Evolutionary conservation across 2,329 filamentous ascomycete species (phyloP), one percentile per base, ranked within the genome.

Genomic region (Penicillium sp.): DNA sequence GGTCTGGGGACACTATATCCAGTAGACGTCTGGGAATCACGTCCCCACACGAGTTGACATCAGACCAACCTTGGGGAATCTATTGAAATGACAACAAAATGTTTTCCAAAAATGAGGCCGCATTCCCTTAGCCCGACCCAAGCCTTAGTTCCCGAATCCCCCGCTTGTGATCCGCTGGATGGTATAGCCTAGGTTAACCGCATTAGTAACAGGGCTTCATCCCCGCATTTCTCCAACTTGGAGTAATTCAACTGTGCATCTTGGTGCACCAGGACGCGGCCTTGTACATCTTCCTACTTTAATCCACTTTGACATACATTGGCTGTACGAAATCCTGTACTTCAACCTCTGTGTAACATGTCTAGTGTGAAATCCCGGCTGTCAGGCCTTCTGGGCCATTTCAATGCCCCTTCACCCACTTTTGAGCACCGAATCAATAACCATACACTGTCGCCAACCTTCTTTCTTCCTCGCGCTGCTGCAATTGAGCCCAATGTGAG

Each of bases 391-490:
- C 64, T 70, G 21, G 65, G 63, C 49, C 69, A 72, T 55, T 60
- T 71, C 36, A 42, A 42, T 16, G 46, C 53, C 34, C 57, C 60
- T 24, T 57, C 58, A 14, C 50, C 56, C 14, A 51, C 64, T 4
- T 55, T 64, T 42, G 63, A 71, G 51, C 70, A 71, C 45, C 73
- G 68, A 48, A 71, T 74, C 52, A 77, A 75, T 48, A 63, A 76
- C 61, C 71, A 77, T 74, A 85, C 88, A 14, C 84, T 97, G 29
- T 92, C 91, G 1, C 93, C 93, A 0, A 96, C 92, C 2, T 87
- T 86, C 73, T 97, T 96, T 71, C 79, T 96, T 21, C 89, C 90
- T 61, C 87, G 93, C 49, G 92, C 93, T 16, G 92, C 92, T 6
- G 81, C 84, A 43, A 94, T 97, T 67, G 93, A 97, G 75, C 93